Evolutionary conservation across 305 asterid species (phyloP), one percentile per base, ranked within the genome.

Genomic region (Fraxinus paxiana): DNA sequence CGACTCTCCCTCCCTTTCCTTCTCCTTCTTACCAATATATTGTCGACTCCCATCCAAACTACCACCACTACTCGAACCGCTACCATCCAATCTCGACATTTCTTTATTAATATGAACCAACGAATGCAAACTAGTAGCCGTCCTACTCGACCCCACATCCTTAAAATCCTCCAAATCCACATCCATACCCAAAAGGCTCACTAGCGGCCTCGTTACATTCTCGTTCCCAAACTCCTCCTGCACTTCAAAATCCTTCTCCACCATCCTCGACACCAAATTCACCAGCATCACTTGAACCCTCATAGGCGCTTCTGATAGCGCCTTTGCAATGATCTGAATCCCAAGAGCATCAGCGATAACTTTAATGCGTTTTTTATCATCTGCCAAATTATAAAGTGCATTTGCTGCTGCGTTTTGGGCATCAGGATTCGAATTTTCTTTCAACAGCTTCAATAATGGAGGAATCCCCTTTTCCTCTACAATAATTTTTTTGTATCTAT

Each of bases 201-300:
- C 95, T 22, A 92, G 33, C 0, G 89, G 91, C 81, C 92, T 80
- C 2, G 90, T 84, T 77, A 90, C 88, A 61, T 91, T 92, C 88
- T 90, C 90, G 80, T 84, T 89, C 81, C 95, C 95, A 10, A 92
- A 92, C 8, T 89, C 95, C 81, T 89, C 96, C 82, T 83, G 87
- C 30, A 87, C 89, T 20, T 20, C 34, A 2, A 46, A 15, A 46
- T 90, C 85, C 70, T 82, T 73, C n/a, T 90, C 93, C 43, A 85
- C 86, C 94, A 91, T 90, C 67, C 79, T 85, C 31, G 89, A 83
- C 7, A 92, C 86, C 51, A 92, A 69, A 72, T 84, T 76, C 15
- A 86, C 91, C 74, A 91, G 33, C 5, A 75, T 83, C 1, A 84
- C 83, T 37, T 88, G 89, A 18, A 89, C 92, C 22, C 75, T 77